A percentile compares a stretch with the other conserved stretches of the same genome.
Conservation (phyloP, 257 asterid genomes). For the Fraxinus americana region DNA sequence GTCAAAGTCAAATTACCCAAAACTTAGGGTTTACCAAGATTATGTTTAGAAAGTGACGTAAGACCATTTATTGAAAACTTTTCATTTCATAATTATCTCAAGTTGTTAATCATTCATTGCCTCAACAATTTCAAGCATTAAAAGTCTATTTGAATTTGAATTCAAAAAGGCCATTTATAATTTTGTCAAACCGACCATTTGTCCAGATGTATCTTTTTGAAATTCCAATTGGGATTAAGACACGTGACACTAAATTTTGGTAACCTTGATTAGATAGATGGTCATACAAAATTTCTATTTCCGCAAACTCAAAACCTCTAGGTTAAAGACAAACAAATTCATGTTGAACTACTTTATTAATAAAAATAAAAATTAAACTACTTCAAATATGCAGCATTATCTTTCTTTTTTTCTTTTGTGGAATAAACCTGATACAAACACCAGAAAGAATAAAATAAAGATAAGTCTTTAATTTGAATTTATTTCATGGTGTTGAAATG, state of each 20-base stretch:
- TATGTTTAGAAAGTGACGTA: slow-evolving; percentile 24
- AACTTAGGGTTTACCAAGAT: slow-evolving; percentile 26
- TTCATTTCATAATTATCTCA: background rate
- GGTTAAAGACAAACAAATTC: too few species aligned
- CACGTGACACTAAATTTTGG: background rate
- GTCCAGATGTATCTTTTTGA: slow-evolving; percentile 8
- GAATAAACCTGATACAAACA: too few species aligned
- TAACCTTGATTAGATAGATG: background rate
- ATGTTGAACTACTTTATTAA: too few species aligned
- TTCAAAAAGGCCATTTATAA: slow-evolving; percentile 21
- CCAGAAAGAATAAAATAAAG: too few species aligned
- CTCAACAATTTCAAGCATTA: slow-evolving; percentile 14
- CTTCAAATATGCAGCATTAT: too few species aligned
- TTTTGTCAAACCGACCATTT: slow-evolving; percentile 69
- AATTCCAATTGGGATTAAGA: slow-evolving; percentile 27
- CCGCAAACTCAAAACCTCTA: too few species aligned
- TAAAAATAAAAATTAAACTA: too few species aligned
- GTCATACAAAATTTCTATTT: background rate
- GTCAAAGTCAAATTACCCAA: slow-evolving; percentile 39
- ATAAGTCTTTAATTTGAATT: too few species aligned
- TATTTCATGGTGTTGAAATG: too few species aligned
- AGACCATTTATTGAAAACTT: background rate
- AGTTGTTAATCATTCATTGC: too few species aligned
- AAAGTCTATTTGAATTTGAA: slow-evolving; percentile 8
- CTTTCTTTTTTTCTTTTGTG: too few species aligned